Conservation (phyloP, 2,329 filamentous ascomycete species). For the Akanthomyces dipterigenus region DNA sequence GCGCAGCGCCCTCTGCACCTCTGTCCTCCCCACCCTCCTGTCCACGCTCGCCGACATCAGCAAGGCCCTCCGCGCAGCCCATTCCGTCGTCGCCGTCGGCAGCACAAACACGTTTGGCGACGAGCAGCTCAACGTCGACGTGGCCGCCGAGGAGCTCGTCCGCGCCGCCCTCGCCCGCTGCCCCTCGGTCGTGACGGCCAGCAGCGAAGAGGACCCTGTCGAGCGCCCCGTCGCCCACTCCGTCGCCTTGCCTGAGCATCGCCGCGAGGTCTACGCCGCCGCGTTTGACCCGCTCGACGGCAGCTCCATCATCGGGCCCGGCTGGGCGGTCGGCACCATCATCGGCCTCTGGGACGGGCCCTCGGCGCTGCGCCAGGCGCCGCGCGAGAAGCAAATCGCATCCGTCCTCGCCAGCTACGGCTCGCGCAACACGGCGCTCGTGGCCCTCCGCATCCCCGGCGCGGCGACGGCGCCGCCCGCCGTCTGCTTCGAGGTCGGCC, state of each 20-base stretch:
- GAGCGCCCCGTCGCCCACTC: conserved; percentile 31
- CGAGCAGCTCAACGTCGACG: conserved; percentile 53
- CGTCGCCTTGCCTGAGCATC: not conserved
- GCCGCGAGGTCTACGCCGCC: conserved; percentile 44
- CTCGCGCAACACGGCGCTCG: conserved; percentile 47
- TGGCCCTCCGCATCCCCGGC: conserved; percentile 45
- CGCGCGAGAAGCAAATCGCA: conserved; percentile 37
- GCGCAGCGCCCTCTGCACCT: conserved; percentile 28
- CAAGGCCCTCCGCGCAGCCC: conserved; percentile 34
- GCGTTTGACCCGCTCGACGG: conserved; percentile 60
- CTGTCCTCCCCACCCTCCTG: conserved; percentile 44
- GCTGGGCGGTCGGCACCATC: conserved; percentile 54
- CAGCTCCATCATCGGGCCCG: conserved; percentile 52
- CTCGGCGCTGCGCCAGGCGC: conserved; percentile 35
- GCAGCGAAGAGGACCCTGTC: conserved; percentile 55
- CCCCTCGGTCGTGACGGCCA: conserved; percentile 41
- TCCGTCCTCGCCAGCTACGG: conserved; percentile 48
- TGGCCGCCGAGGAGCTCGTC: conserved; percentile 42
- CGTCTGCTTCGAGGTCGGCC: conserved; percentile 46
- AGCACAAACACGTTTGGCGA: conserved; percentile 53
- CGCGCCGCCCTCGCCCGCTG: conserved; percentile 38
- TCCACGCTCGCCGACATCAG: conserved; percentile 38
- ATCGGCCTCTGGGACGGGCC: conserved; percentile 51
- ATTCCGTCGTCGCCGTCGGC: conserved; percentile 40
- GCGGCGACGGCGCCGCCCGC: conserved; percentile 7